Percentiles rank a stretch among this genome's conserved stretches.
These are phyloP conservation scores for Monosporascus cannonballus DNA, from an alignment of 2,329 filamentous ascomycete species.

Conservation along the genomic window DNA sequence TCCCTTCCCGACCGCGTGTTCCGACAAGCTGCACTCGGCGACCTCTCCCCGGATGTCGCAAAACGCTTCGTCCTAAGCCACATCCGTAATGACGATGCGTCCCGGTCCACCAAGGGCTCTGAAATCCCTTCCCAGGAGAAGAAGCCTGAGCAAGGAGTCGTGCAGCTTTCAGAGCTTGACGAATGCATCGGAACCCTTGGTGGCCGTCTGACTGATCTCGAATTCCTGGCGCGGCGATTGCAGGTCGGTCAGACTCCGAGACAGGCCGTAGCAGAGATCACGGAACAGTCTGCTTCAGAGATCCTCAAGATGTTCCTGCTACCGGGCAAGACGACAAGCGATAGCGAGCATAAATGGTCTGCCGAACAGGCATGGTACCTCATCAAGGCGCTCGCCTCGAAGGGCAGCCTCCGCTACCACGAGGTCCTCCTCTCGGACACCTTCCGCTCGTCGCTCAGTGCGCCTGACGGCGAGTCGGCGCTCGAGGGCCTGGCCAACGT, in stretches of 20 bases:
- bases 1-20: constrained; percentile 89
- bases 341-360: constrained; percentile 58
- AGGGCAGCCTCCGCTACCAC: constrained; percentile 71
- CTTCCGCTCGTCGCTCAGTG: constrained; percentile 56
- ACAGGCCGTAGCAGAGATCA: constrained; percentile 79
- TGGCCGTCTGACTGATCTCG: constrained; percentile 89
- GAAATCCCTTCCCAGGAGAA: constrained; percentile 22
- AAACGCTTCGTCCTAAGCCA: constrained; percentile 87
- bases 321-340: constrained; percentile 40
- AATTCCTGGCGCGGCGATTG: constrained; percentile 86
- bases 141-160: constrained; percentile 13
- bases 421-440: constrained; percentile 72
- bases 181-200: constrained; percentile 76
- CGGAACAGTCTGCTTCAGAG: constrained; percentile 81
- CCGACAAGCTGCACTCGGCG: constrained; percentile 76
- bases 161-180: constrained; percentile 66
- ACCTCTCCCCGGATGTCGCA: constrained; percentile 79
- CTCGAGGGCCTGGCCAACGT: constrained; percentile 76
- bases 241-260: constrained; percentile 78
- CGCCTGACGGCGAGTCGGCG: constrained; percentile 62
- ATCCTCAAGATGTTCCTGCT: constrained; percentile 91
- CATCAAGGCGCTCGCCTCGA: constrained; percentile 69
- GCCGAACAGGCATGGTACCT: constrained; percentile 86
- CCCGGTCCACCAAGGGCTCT: constrained; percentile 24
- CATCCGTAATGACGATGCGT: constrained; percentile 47